Base-by-base conservation (phyloP, 257 asterid species). In the Solanum raphanifolium region DNA sequence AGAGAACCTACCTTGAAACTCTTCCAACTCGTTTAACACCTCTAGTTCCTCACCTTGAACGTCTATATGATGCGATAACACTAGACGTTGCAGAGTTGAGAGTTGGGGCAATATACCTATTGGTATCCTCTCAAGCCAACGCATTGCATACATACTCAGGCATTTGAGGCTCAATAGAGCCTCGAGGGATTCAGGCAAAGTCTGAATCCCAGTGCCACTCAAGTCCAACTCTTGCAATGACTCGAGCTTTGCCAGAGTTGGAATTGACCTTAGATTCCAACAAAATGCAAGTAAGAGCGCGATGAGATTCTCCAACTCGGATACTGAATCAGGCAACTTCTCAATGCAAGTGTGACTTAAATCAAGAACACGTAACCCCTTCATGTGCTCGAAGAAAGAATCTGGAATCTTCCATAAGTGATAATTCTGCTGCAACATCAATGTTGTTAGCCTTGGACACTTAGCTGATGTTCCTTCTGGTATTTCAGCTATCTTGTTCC, bases 371-470 rank as follows among this genome's bases (percentile, higher is more conserved):
- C 66, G 87, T 75, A 91, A 89, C 58, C 75, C n/a, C 69, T 5
- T 25, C 83, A 91, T 88, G 25, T 88, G 66, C 52, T 83, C 32
- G 52, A 91, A 91, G 46, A 91, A 88, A 43, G 89, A 76, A 81
- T 87, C 89, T 38, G 91, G 90, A 71, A 91, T 91, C 10, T 38
- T 74, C 90, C 86, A 76, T 3, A 91, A 86, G 32, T 87, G 88
- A 82, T 82, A 48, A 75, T 89, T 89, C 73, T 88, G 48, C 34
- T 88, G 87, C 85, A 91, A 78, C 31, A 83, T 87, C 55, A 91
- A 41, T 5, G 91, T 85, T 38, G 92, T 88, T 6, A 91, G 90
- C 83, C 55, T 89, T 1, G 88, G 90, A 72, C 93, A 91, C 0
- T 73, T 71, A 3, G 89, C 91, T 11, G 91, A 91, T 66, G 15